Evolutionary conservation across 2,329 filamentous ascomycete genomes (phyloP), one percentile per base, ranked within the genome.

Genomic region (Fusarium tjaetaba): DNA sequence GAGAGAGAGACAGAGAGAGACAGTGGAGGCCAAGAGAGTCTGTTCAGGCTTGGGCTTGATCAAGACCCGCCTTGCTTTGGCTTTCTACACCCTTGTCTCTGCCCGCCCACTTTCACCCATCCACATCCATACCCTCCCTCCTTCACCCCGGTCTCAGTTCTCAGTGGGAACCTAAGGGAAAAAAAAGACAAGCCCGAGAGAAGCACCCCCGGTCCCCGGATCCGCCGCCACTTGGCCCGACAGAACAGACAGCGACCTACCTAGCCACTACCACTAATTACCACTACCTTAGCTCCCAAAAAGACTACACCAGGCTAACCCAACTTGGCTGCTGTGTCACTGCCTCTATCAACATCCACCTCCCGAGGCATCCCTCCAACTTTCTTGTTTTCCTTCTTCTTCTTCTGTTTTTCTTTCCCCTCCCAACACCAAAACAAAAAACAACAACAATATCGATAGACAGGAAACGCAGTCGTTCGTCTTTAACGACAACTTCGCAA

Each of bases 331-430:
- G 73, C 41, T 56, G 67, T 68, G 61, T 73, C 72, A 75, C 73
- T 70, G 68, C 68, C 42, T 68, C 67, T 61, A 73, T 71, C 68
- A 58, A 66, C 61, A 57, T 61, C 64, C 72, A 70, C 70, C 68
- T 73, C 73, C 66, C 70, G 72, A 73, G 70, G 67, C 69, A 75
- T 68, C 73, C 76, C 70, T 76, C 70, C 65, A 58, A 56, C 61
- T 72, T 72, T 75, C 66, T 64, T 63, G 65, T 69, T 74, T 55
- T 56, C 58, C 43, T 59, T 57, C 41, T 52, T 68, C 46, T 32
- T 68, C 52, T 30, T 38, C 36, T 49, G 30, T 30, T 59, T 62
- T 64, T 45, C 55, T 61, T 49, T 11, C 18, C 53, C 59, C 30
- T 30, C 57, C 39, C 67, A 72, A 72, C 61, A 70, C 61, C 64